Conservation (phyloP, 108 stramenopile species). For the Hondaea fermentalgiana region DNA sequence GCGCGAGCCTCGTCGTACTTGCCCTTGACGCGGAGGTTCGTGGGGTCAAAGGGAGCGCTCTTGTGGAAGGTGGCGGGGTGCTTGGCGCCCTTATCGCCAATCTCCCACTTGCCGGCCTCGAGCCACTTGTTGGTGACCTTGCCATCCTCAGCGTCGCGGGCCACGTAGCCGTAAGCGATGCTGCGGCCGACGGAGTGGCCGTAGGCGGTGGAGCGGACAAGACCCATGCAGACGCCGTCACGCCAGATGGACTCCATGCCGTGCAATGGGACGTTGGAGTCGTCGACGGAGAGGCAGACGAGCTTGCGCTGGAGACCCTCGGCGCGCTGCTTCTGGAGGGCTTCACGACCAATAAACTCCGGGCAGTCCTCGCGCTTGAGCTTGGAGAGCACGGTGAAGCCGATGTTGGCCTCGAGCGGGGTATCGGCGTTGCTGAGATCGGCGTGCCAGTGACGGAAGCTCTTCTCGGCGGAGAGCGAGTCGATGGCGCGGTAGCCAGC, state of each 20-base stretch:
- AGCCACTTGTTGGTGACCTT: slow-evolving; percentile 20
- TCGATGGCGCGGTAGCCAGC: slow-evolving; percentile 35
- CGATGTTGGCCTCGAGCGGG: slow-evolving; percentile 31
- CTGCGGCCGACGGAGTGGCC: slow-evolving; percentile 21
- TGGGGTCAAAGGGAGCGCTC: slow-evolving; percentile 7
- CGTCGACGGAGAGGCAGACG: slow-evolving; percentile 15
- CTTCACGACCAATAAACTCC: slow-evolving; percentile 2
- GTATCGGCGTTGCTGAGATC: slow-evolving; percentile 36
- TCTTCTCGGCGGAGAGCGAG: slow-evolving; percentile 30
- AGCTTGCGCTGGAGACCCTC: slow-evolving; percentile 14
- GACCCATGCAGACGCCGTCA: slow-evolving; percentile 10
- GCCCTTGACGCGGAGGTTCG: neutral
- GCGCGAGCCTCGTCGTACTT: neutral
- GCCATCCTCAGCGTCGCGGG: neutral
- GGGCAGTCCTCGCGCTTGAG: slow-evolving; percentile 11
- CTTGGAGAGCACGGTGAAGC: slow-evolving; percentile 35
- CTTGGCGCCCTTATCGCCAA: slow-evolving; percentile 19
- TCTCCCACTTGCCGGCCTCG: neutral
- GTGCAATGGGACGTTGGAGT: neutral
- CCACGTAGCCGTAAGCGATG: slow-evolving; percentile 23
- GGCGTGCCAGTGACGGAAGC: slow-evolving; percentile 28
- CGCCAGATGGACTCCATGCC: slow-evolving; percentile 27
- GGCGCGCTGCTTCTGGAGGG: slow-evolving; percentile 17
- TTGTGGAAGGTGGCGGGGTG: neutral
- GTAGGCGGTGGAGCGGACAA: slow-evolving; percentile 20